Evolutionary conservation across 495 filamentous ascomycete genomes (phyloP), one percentile per base, ranked within the genome.

Genomic region (Xylaria acuta): DNA sequence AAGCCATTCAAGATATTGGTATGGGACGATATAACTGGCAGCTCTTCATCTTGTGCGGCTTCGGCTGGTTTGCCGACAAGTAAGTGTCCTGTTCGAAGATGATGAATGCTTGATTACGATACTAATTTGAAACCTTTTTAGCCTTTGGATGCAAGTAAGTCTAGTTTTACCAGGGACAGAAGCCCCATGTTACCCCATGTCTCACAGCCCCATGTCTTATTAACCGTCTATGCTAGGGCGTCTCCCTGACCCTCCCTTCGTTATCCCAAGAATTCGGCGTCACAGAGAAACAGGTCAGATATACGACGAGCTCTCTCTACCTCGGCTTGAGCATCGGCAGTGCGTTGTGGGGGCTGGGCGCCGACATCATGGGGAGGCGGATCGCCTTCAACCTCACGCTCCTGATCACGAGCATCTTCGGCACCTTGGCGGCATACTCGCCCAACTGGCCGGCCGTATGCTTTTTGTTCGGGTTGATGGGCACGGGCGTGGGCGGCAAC

Each of bases 21-120:
- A 96, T 95, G 91, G 94, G 94, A 53, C 85, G 86, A 43, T 97
- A 96, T 75, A 93, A 97, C 76, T 95, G 92, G 93, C 86, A 93
- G 75, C 81, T 96, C 16, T 96, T 97, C 80, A 84, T 90, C 60
- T 86, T 97, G 0, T 94, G 92, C 72, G 94, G 94, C 0, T 95
- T 93, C 81, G 94, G 93, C 20, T 95, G 87, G 88, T 86, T 87
- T 77, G 85, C 85, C 1, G 87, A 89, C 73, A 88, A 88, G 84
- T 88, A 71, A 82, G 82, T 76, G 27, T 3, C 27, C 4, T 38
- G 20, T 18, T 30, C 18, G 40, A 18, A 71, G 14, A 43, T 18
- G 4, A 11, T 22, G 5, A 25, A 38, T 59, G 1, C 38, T 27
- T 32, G 3, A 27, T 22, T n/a, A 41, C 27, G 2, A 38, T 49